These are phyloP conservation scores for Lathyrus aphaca DNA, from an alignment of 306 rosid genomes.

Conservation along the genomic window DNA sequence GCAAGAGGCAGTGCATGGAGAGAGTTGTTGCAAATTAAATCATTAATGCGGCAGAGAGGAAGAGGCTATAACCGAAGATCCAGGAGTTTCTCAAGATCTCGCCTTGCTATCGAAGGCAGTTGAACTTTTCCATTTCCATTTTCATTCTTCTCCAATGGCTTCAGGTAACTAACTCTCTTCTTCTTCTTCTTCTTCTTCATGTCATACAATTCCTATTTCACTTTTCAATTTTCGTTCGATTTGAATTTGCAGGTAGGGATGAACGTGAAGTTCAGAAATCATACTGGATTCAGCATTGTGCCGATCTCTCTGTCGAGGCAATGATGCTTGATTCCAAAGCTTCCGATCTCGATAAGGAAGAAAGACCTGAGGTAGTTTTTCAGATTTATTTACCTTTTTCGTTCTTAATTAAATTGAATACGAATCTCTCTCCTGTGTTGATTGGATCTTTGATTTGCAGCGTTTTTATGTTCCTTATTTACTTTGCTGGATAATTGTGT, in stretches of 20 bases:
- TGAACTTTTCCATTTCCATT: constrained; percentile 16
- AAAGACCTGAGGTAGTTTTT: constrained; percentile 80
- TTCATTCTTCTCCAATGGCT: constrained; percentile 38
- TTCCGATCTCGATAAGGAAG: constrained; percentile 89
- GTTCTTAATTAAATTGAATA: no score
- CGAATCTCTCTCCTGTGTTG: no score
- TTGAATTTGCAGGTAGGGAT: constrained; percentile 36
- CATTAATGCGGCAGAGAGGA: constrained; percentile 79
- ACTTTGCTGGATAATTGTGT: no score
- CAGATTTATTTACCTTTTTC: neutral
- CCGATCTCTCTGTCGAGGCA: constrained; percentile 70
- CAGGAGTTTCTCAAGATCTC: constrained; percentile 82
- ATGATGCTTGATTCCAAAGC: constrained; percentile 99
- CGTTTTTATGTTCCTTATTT: no score
- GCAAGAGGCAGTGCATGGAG: neutral
- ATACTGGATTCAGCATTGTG: constrained; percentile 79
- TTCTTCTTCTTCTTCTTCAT: neutral
- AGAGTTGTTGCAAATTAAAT: neutral
- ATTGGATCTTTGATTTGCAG: no score
- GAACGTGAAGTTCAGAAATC: constrained; percentile 81
- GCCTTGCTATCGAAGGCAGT: constrained; percentile 80
- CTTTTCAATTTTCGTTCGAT: neutral
- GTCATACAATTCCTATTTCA: neutral
- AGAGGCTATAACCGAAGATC: constrained; percentile 69
- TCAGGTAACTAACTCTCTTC: constrained; percentile 13